Percentiles rank a stretch among this genome's conserved stretches.
Conservation (phyloP, 2,329 filamentous ascomycete genomes). For the Fusarium hostae region DNA sequence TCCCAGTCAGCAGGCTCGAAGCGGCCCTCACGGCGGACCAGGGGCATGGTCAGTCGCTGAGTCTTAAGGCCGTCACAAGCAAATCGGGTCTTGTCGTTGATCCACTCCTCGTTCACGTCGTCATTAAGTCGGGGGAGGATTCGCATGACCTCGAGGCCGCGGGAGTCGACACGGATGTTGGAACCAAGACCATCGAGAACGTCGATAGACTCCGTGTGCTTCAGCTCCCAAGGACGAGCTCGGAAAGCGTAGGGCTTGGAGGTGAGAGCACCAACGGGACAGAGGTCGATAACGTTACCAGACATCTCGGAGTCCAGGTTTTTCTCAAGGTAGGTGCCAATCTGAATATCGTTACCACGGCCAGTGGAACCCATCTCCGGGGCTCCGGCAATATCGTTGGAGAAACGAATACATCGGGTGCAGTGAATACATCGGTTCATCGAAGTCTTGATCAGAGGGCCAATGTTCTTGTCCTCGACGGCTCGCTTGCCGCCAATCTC, state of each 20-base stretch:
- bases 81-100: slow-evolving; percentile 97
- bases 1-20: slow-evolving; percentile 96
- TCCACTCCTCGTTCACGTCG: slow-evolving; percentile 99
- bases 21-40: slow-evolving; percentile 88
- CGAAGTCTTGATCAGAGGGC: slow-evolving; percentile 96
- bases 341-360: slow-evolving; percentile 96
- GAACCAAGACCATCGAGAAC: slow-evolving; percentile 93
- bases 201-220: slow-evolving; percentile 95
- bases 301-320: slow-evolving; percentile 95
- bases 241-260: slow-evolving; percentile 99
- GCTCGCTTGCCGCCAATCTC: slow-evolving; percentile 95
- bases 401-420: slow-evolving; percentile 96
- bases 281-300: slow-evolving; percentile 97
- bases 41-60: slow-evolving; percentile 90
- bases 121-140: slow-evolving; percentile 93
- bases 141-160: slow-evolving; percentile 96
- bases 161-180: slow-evolving; percentile 92
- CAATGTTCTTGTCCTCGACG: slow-evolving; percentile 99
- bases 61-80: slow-evolving; percentile 97
- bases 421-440: slow-evolving; percentile 99
- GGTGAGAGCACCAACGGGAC: slow-evolving; percentile 94
- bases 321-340: slow-evolving; percentile 96
- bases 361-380: slow-evolving; percentile 94
- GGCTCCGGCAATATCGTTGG: slow-evolving; percentile 95
- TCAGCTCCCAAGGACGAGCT: slow-evolving; percentile 95